Base-by-base conservation (phyloP, 2,329 filamentous ascomycete genomes). In the Fusarium miscanthi region DNA sequence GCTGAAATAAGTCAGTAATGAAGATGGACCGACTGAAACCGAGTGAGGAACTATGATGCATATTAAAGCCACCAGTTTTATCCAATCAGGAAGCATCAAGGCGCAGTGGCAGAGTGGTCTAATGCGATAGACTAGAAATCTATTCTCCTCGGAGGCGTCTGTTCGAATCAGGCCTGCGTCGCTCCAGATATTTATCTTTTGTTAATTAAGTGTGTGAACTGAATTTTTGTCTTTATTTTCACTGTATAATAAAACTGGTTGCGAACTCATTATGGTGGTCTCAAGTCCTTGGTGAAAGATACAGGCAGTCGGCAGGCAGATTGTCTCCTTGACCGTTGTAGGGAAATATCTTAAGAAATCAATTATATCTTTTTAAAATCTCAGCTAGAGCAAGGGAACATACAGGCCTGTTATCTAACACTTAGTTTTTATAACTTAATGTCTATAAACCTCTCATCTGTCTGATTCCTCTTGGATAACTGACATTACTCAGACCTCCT, bases 41-140 rank as follows among this genome's bases (percentile, higher is more conserved):
- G 4, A 25, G 5, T 25, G 23, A 25, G 23, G 23, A 3, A 25
- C 3, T 25, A 25, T 25, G 5, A 25, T 25, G 23, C 3, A 25
- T 25, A 25, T 25, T 25, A 5, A 25, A 25, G 23, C 23, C 5
- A 5, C 23, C 5, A 25, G 23, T 25, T 25, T 25, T 3, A 46
- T 46, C 53, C 53, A 46, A 57, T 46, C 30, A 46, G 17, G 6
- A 27, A 42, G 33, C 11, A 9, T 23, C 7, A 54, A 53, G 61
- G 60, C 60, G 57, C 59, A 59, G 56, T 59, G 56, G 56, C 56
- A 59, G 56, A 59, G 56, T 59, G 56, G 56, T 59, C 56, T 59
- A 59, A 59, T 59, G 56, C 56, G 56, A 59, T 59, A 59, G 56
- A 59, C 56, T 59, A 59, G 56, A 59, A 59, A 59, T 59, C 56